Evolutionary conservation across 2,329 filamentous ascomycete genomes (phyloP).

Genomic region (Ascosphaera pollenicola): DNA sequence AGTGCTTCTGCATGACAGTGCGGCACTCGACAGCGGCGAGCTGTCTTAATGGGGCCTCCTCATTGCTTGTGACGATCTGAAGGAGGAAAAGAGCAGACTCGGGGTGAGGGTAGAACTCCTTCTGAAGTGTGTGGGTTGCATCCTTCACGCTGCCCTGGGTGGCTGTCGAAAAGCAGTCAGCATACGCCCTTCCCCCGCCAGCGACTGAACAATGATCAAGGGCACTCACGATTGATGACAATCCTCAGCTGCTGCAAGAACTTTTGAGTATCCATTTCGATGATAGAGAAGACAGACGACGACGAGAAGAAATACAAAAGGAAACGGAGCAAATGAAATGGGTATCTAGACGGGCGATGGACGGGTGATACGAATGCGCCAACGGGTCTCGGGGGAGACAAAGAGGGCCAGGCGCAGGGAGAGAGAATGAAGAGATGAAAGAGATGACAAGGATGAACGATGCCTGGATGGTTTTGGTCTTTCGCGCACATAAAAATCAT

Average conservation of each 20-base stretch:
- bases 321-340: conserved; percentile 7
- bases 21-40: conserved; percentile 77
- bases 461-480: background rate
- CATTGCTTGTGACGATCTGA: conserved; percentile 66
- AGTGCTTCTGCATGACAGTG: conserved; percentile 67
- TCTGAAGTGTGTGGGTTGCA: conserved; percentile 73
- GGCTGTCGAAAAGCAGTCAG: conserved; percentile 29
- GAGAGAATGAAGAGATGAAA: conserved; percentile 2
- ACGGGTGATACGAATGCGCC: too few species aligned
- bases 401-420: conserved; percentile 1
- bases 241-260: conserved; percentile 74
- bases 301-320: conserved; percentile 5
- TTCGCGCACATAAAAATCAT: background rate
- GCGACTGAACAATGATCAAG: background rate
- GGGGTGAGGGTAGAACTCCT: conserved; percentile 76
- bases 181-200: background rate
- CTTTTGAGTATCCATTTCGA: conserved; percentile 54
- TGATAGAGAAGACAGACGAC: conserved; percentile 6
- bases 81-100: conserved; percentile 68
- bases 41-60: conserved; percentile 52
- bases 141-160: conserved; percentile 78
- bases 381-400: too few species aligned
- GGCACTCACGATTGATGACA: conserved; percentile 55
- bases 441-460: conserved; percentile 1
- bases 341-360: background rate